Evolutionary conservation across 495 filamentous ascomycete species (phyloP), one percentile per base, ranked within the genome.

Genomic region (Talaromyces ruber): DNA sequence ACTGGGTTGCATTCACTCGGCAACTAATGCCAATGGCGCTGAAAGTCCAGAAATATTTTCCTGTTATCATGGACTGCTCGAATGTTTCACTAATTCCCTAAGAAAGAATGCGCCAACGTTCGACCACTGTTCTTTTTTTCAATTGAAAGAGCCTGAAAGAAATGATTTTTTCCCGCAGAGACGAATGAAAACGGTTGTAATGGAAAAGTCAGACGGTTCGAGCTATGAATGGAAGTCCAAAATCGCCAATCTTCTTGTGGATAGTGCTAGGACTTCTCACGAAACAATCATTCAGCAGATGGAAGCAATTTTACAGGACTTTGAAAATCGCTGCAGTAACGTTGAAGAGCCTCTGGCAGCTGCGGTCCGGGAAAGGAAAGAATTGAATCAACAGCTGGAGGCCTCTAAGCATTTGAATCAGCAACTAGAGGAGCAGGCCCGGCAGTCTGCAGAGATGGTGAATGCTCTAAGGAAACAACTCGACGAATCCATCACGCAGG

Each of bases 251-350:
- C 64, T 72, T 1, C 66, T 80, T 22, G 68, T 70, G 34, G 68
- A 68, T 45, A 72, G 71, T 65, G 69, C 76, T 8, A 65, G 66
- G 2, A 61, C 66, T 25, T 72, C 74, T 24, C 72, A 79, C 12
- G 69, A 80, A 14, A 65, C 62, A 25, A 68, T 84, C 26, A 69
- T 84, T 24, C 72, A 73, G 24, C 78, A 74, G 37, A 71, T 86
- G 6, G 77, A 78, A 47, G 72, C 78, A 16, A 71, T 79, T 18
- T 86, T 83, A 64, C 72, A 74, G 18, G 81, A 86, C 52, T 72
- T 86, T 5, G 84, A 87, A 61, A 70, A 72, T 54, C 76, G 84
- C 18, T 86, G 83, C 60, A 70, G 73, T 12, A 71, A 74, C 29
- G 69, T 75, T 2, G 83, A 85, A 67, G 69, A 65, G 12, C 83